phyloP scores from a whole-genome alignment of 2,329 filamentous ascomycete genomes.

The Aureobasidium vineae region DNA sequence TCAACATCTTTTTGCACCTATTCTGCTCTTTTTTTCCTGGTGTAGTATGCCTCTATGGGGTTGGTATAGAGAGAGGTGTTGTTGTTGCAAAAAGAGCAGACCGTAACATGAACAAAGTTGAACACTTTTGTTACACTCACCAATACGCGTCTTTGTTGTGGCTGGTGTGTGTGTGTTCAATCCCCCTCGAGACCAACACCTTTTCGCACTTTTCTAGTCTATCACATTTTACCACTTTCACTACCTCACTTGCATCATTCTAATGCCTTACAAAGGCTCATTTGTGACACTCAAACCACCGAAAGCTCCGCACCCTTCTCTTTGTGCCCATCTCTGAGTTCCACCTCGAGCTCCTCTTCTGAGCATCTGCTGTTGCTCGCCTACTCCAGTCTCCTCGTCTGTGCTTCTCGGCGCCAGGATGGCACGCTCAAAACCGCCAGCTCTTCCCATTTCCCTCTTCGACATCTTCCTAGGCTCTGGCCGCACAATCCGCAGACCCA shows the following conservation, averaged over 20 bases:
- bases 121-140: neutral
- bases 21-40: neutral
- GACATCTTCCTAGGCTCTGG: constrained; percentile 26
- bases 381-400: neutral
- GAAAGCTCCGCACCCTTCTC: no score
- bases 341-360: neutral
- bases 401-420: neutral
- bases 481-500: constrained; percentile 19
- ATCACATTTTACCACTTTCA: neutral
- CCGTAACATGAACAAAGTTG: neutral
- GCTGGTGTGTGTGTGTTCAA: constrained; percentile 1
- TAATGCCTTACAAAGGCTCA: neutral
- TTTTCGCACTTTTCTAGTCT: neutral
- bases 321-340: neutral
- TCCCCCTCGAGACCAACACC: neutral
- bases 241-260: neutral
- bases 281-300: neutral
- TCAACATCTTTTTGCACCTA: neutral
- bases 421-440: neutral
- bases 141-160: neutral
- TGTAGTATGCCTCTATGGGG: neutral
- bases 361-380: neutral
- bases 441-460: constrained; percentile 7
- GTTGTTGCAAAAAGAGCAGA: constrained; percentile 4
- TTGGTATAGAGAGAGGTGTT: constrained; percentile 1